Conservation (phyloP, 169 alveolate species). For the Perkinsus marinus region DNA sequence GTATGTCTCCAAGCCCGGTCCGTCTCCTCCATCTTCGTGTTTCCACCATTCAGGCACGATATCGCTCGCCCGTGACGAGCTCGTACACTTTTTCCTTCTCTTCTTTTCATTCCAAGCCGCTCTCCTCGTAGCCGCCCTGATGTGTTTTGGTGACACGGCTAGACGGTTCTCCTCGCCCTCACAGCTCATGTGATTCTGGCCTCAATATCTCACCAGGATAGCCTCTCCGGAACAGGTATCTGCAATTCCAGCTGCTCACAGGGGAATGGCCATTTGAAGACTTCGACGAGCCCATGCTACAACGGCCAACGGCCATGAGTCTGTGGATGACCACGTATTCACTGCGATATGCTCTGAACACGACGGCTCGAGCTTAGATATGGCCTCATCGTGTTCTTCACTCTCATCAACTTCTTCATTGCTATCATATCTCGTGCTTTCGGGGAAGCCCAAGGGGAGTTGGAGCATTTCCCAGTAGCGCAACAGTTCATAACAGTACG, state of each 20-base stretch:
- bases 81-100: not conserved
- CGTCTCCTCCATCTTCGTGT: not conserved
- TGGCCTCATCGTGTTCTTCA: not conserved
- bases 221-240: not conserved
- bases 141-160: not conserved
- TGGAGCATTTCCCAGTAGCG: not conserved
- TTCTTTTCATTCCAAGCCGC: not conserved
- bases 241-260: not conserved
- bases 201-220: not conserved
- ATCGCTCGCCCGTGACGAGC: not conserved
- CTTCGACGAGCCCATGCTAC: not conserved
- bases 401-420: not conserved
- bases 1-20: not conserved
- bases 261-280: not conserved
- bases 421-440: not conserved
- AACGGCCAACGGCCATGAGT: not conserved
- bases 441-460: not conserved
- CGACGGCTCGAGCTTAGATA: not conserved
- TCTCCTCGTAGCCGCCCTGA: not conserved
- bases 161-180: not conserved
- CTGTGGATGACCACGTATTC: not conserved
- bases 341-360: not conserved
- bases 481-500: not conserved
- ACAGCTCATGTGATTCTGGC: not conserved
- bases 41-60: not conserved